phyloP scores from a whole-genome alignment of 2,329 filamentous ascomycete genomes.

The Scedosporium minutisporum region DNA sequence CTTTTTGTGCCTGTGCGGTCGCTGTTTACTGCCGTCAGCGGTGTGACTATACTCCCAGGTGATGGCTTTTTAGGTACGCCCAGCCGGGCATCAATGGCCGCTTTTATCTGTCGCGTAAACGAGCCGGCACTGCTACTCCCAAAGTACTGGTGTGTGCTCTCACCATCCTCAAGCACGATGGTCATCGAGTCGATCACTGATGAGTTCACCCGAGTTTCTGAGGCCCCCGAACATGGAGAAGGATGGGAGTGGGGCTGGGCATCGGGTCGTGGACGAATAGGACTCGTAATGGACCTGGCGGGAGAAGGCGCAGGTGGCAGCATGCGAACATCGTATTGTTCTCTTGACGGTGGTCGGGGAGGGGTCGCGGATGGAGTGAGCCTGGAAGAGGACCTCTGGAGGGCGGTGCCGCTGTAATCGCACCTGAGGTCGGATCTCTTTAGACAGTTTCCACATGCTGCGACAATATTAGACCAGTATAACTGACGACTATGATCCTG shows the following conservation, averaged over 20 bases:
- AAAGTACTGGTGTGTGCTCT: conserved; percentile 31
- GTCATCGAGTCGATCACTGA: conserved; percentile 35
- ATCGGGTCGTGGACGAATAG: neutral
- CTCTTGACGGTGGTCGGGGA: neutral
- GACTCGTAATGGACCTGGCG: neutral
- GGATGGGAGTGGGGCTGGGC: neutral
- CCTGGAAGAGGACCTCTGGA: neutral
- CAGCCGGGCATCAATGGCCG: conserved; percentile 25
- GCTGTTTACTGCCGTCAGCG: neutral
- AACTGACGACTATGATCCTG: neutral
- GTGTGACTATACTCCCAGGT: neutral
- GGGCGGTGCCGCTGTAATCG: conserved; percentile 14
- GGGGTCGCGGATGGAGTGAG: neutral
- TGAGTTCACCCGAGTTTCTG: conserved; percentile 12
- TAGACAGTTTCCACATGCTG: conserved; percentile 22
- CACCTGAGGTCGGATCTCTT: conserved; percentile 18
- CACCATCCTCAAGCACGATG: conserved; percentile 30
- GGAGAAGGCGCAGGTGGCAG: neutral
- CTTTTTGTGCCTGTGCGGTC: conserved; percentile 2
- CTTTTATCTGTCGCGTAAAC: conserved; percentile 36
- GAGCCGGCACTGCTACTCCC: conserved; percentile 36
- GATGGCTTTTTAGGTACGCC: conserved; percentile 6
- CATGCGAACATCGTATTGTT: neutral
- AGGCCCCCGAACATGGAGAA: neutral
- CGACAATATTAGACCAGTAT: neutral